Evolutionary conservation across 371 early-diverging fungal genomes (phyloP).

Genomic region (Apophysomyces variabilis): DNA sequence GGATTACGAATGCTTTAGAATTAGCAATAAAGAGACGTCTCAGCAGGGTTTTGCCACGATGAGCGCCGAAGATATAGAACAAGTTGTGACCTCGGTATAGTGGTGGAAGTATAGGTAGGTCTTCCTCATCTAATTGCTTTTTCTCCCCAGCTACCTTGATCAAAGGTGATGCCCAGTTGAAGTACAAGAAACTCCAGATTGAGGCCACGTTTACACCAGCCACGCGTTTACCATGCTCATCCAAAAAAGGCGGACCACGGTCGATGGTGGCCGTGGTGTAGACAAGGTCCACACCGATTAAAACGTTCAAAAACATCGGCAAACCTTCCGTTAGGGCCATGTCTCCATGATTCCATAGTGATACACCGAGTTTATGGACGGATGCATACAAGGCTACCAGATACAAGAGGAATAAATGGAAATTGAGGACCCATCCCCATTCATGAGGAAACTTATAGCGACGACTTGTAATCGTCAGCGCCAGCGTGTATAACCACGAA

Average conservation of each 20-base stretch:
- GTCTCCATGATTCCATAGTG: too few species aligned
- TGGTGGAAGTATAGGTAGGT: slow-evolving; percentile 26
- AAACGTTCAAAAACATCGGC: neutral
- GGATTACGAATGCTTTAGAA: slow-evolving; percentile 16
- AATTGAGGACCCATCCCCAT: slow-evolving; percentile 33
- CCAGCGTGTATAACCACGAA: slow-evolving; percentile 27
- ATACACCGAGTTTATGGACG: neutral
- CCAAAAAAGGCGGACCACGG: slow-evolving; percentile 31
- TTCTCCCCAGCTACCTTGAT: slow-evolving; percentile 10
- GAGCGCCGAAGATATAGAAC: slow-evolving; percentile 18
- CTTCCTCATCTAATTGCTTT: slow-evolving; percentile 10
- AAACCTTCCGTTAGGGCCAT: neutral
- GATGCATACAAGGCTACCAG: neutral
- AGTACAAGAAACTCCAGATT: slow-evolving; percentile 32
- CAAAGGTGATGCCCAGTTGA: slow-evolving; percentile 27
- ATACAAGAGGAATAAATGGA: slow-evolving; percentile 27
- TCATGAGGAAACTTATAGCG: slow-evolving; percentile 24
- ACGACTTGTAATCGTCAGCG: slow-evolving; percentile 16
- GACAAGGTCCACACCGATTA: slow-evolving; percentile 20
- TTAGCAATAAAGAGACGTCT: slow-evolving; percentile 30
- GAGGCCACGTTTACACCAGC: slow-evolving; percentile 27
- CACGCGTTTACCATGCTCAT: slow-evolving; percentile 19
- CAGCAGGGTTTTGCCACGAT: slow-evolving; percentile 19
- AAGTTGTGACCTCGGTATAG: slow-evolving; percentile 25
- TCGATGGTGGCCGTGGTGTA: slow-evolving; percentile 23